Base-by-base conservation (phyloP, 176 grass and related monocot genomes). In the Carex myosuroides region DNA sequence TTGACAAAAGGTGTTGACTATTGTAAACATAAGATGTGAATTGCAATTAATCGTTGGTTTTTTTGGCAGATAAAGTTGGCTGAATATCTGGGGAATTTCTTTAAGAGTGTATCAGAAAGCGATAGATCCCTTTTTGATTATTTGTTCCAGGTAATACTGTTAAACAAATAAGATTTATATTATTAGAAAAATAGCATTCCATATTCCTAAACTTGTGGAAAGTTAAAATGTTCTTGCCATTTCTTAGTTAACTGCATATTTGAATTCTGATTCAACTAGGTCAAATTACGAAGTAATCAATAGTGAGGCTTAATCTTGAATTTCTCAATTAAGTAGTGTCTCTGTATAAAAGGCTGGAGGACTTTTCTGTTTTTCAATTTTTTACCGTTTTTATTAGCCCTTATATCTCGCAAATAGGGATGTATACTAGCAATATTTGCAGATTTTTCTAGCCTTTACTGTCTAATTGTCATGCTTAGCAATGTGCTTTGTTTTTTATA, bases 131-230 rank as follows among this genome's bases (percentile, higher is more conserved):
- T 95, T 76, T 95, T 95, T 71, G 89, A 92, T 71, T 91, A 89
- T 85, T 83, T 98, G 85, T 90, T 87, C 70, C 96, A 95, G 96
- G 96, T 98, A 86, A 66, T 61, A 62, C 53, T 29, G 56, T 17
- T 42, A 65, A 65, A 29, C 50, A 77, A 56, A 56, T 77, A n/a
- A 39, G 41, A 54, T 53, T 17, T 79, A 6, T 42, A 60, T 20
- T 74, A 50, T 50, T 50, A 10, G 46, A 50, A 29, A 39, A 39
- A 39, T 39, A 39, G 41, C 1, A 7, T 17, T n/a, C 53, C 6
- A 16, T 44, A 66, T 46, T 68, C 33, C 20, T 64, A 3, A 12
- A 44, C 59, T 44, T 57, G 6, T 50, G n/a, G 41, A 50, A 29
- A 46, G 33, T 29, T 13, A 53, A 76, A 17, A 3, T 50, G 46